Evolutionary conservation across 1,139 yeast genomes (phyloP).

Genomic region (Zygosaccharomyces pseudobailii): DNA sequence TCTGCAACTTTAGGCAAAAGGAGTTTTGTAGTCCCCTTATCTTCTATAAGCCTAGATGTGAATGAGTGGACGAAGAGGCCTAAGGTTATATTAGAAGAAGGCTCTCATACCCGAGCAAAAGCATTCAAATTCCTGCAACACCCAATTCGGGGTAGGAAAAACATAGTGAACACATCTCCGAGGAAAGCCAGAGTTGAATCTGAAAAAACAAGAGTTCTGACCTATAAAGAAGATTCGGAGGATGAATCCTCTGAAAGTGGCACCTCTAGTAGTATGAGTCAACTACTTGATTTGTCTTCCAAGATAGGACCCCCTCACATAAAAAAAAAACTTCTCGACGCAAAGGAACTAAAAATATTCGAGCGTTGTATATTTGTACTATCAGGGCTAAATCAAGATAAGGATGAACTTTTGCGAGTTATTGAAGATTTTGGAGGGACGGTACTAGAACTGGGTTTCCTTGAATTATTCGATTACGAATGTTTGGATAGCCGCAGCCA

Average conservation of each 20-base stretch:
- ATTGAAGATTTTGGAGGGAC: slow-evolving; percentile 52
- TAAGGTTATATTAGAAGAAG: slow-evolving; percentile 20
- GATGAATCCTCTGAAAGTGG: slow-evolving; percentile 6
- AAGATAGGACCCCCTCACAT: not conserved
- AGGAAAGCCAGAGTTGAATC: slow-evolving; percentile 11
- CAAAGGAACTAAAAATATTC: slow-evolving; percentile 29
- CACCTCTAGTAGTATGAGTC: slow-evolving; percentile 2
- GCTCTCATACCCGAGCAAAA: slow-evolving; percentile 10
- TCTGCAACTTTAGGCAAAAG: slow-evolving; percentile 22
- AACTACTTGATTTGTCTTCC: not conserved
- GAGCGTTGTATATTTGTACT: slow-evolving; percentile 41
- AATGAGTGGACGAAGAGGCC: slow-evolving; percentile 32
- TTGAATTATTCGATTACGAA: slow-evolving; percentile 26
- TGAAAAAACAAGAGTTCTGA: slow-evolving; percentile 9
- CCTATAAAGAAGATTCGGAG: slow-evolving; percentile 14
- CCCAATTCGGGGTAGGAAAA: slow-evolving; percentile 26
- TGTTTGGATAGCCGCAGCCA: slow-evolving; percentile 3
- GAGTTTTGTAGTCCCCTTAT: slow-evolving; percentile 18
- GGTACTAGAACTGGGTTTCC: slow-evolving; percentile 43
- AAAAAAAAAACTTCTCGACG: not conserved
- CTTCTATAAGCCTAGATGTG: slow-evolving; percentile 24
- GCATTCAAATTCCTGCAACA: slow-evolving; percentile 19
- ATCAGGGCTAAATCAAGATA: slow-evolving; percentile 38
- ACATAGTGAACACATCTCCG: slow-evolving; percentile 16
- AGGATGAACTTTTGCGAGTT: slow-evolving; percentile 32